These are phyloP conservation scores for Gremmenia infestans DNA, from an alignment of 2,329 filamentous ascomycete genomes.

Conservation along the genomic window DNA sequence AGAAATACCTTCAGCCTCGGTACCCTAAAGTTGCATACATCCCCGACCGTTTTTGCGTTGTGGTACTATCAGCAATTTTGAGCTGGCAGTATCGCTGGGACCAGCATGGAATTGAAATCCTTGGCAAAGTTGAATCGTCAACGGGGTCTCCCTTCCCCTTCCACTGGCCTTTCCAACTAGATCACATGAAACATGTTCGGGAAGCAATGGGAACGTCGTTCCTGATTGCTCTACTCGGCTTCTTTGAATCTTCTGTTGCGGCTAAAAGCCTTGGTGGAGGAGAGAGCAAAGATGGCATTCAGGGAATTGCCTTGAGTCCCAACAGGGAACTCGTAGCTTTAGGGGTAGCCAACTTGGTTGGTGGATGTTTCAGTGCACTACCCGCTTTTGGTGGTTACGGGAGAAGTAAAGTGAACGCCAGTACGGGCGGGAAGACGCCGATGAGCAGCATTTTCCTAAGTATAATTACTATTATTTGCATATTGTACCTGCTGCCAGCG, in stretches of 20 bases:
- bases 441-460: conserved; percentile 90
- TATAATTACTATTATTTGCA: conserved; percentile 73
- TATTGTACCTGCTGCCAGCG: conserved; percentile 79
- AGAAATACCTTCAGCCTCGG: conserved; percentile 72
- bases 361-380: conserved; percentile 85
- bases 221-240: conserved; percentile 90
- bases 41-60: conserved; percentile 86
- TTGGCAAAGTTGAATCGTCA: conserved; percentile 74
- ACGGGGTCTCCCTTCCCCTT: conserved; percentile 72
- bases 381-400: conserved; percentile 96
- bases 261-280: conserved; percentile 77
- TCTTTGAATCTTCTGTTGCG: conserved; percentile 95
- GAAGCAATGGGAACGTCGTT: conserved; percentile 88
- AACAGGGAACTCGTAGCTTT: conserved; percentile 92
- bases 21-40: conserved; percentile 80
- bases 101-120: conserved; percentile 69
- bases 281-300: conserved; percentile 58
- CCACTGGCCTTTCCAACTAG: conserved; percentile 75
- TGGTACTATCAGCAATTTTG: conserved; percentile 76
- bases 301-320: conserved; percentile 77
- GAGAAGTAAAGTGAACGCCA: conserved; percentile 89
- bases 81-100: conserved; percentile 77
- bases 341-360: conserved; percentile 84
- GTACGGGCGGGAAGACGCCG: conserved; percentile 85
- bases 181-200: conserved; percentile 75